phyloP scores from a whole-genome alignment of 2,329 filamentous ascomycete genomes.

The Diaporthe eres region DNA sequence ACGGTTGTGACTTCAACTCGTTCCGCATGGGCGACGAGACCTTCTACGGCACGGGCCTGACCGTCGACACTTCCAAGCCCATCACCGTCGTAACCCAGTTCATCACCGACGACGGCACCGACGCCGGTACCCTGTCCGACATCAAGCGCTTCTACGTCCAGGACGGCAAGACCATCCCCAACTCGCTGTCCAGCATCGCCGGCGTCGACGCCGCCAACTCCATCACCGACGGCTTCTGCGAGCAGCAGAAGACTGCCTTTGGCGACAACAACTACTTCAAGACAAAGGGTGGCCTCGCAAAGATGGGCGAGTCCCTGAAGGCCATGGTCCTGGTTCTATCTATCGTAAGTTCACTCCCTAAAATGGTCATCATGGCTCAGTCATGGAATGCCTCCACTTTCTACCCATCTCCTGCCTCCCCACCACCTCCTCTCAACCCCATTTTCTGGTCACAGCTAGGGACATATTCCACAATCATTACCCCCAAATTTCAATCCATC shows the following conservation, averaged over 20 bases:
- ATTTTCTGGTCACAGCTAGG: background rate
- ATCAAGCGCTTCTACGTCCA: conserved; percentile 73
- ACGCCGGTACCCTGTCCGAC: conserved; percentile 63
- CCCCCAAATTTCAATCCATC: background rate
- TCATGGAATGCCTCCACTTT: background rate
- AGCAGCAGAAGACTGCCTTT: conserved; percentile 67
- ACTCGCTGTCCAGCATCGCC: conserved; percentile 55
- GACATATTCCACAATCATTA: background rate
- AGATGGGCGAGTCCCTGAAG: conserved; percentile 59
- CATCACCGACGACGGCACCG: conserved; percentile 54
- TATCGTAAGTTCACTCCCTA: conserved; percentile 33
- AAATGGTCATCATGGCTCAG: background rate
- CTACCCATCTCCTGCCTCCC: background rate
- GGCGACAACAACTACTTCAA: conserved; percentile 65
- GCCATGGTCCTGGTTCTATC: conserved; percentile 53
- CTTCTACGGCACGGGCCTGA: conserved; percentile 69
- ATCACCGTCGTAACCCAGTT: conserved; percentile 74
- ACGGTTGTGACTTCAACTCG: conserved; percentile 75
- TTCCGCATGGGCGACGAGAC: conserved; percentile 69
- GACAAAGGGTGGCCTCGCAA: conserved; percentile 65
- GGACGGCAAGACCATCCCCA: conserved; percentile 65
- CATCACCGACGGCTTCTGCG: conserved; percentile 68
- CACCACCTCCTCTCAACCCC: background rate
- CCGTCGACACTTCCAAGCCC: conserved; percentile 65
- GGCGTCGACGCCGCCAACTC: conserved; percentile 49